phyloP scores from a whole-genome alignment of 805 yeast genomes.

The Wilhelminamyces savonicus region DNA sequence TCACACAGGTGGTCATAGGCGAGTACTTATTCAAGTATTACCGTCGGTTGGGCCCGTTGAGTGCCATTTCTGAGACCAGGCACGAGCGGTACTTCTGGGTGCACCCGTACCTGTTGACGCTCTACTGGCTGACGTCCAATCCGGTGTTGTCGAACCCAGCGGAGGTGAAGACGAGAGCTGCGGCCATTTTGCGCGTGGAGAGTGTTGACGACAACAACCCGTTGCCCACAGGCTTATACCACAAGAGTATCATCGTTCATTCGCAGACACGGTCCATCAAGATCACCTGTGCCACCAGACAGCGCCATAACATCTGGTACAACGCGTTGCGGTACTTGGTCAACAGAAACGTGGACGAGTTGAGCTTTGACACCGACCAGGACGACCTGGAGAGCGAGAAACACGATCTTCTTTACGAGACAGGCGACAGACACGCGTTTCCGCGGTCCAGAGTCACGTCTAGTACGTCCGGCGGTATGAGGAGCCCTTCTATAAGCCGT shows the following conservation, averaged over 20 bases:
- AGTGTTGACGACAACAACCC: conserved; percentile 83
- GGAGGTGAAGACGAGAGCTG: conserved; percentile 63
- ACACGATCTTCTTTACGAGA: conserved; percentile 7
- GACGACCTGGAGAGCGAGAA: conserved; percentile 15
- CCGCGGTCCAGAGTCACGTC: conserved; percentile 9
- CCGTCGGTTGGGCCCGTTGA: conserved; percentile 68
- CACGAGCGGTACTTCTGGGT: conserved; percentile 96
- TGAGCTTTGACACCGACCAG: conserved; percentile 39
- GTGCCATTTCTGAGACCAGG: conserved; percentile 68
- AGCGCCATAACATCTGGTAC: conserved; percentile 88
- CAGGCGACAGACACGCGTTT: conserved; percentile 10
- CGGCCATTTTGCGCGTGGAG: conserved; percentile 73
- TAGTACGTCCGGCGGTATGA: no score
- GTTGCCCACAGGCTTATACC: conserved; percentile 80
- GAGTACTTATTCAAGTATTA: conserved; percentile 84
- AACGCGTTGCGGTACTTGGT: conserved; percentile 74
- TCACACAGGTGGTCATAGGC: conserved; percentile 91
- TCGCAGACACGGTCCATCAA: conserved; percentile 63
- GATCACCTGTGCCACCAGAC: conserved; percentile 82
- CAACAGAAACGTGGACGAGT: conserved; percentile 56
- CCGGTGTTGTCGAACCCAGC: conserved; percentile 71
- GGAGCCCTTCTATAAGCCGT: no score
- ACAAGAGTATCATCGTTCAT: conserved; percentile 73
- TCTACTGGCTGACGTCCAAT: conserved; percentile 82
- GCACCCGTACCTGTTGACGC: conserved; percentile 85